Evolutionary conservation across 1,139 yeast species (phyloP), one percentile per base, ranked within the genome.

Genomic region (Pichia sp.): DNA sequence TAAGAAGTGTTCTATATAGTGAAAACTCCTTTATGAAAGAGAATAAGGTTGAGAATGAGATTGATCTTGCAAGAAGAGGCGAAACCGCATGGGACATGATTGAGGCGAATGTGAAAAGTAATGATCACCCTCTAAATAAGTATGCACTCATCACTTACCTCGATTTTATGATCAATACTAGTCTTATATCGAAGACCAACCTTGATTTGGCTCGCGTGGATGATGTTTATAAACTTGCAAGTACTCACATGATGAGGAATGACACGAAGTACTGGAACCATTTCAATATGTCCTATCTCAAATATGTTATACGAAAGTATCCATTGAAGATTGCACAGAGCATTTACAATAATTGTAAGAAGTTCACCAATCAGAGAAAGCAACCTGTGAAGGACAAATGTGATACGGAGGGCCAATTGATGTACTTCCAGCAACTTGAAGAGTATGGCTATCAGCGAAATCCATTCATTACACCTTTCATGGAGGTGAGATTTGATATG

Each of bases 21-120:
- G 23, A 28, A 15, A 22, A 27, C 13, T 21, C n/a, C n/a, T 24
- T 3, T 13, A 29, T 7, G 21, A 27, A 6, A 31, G n/a, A 14
- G 10, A 30, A 22, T 6, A 13, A 11, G 3, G 23, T 30, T 6
- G 22, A 17, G 6, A 16, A 15, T 16, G 8, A 15, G 5, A 34
- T 29, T 23, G 13, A 23, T 23, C n/a, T n/a, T 16, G 6, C 17
- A 10, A 14, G 6, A n/a, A 14, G 8, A 10, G 11, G 29, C 8
- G 42, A 46, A 1, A 33, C 42, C 14, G 57, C 53, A 0, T 57
- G 60, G 61, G 19, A 36, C 6, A 44, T 57, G 54, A 47, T 50
- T 6, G 12, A 13, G 5, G 36, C 41, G 2, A 44, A 48, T 5
- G 18, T 41, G 2, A 18, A 30, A 6, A 30, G 45, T 2, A 27